Base-by-base conservation (phyloP, 2,329 filamentous ascomycete species). In the Pestalotiopsis fici region DNA sequence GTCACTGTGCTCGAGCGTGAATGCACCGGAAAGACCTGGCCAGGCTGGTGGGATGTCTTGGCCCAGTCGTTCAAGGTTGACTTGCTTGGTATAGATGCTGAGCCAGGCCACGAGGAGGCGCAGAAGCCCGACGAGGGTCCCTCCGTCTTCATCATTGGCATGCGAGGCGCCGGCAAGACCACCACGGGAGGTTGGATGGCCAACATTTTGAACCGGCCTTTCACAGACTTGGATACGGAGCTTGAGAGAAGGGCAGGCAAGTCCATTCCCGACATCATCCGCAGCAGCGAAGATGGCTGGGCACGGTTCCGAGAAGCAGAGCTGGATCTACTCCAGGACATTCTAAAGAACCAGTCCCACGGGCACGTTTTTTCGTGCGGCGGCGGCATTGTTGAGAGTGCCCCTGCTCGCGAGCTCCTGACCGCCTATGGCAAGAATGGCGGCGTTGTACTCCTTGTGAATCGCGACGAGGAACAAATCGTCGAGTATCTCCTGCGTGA, bases 21-120 rank as follows among this genome's bases (percentile, higher is more conserved):
- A 75, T 99, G 96, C 77, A 93, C 94, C 2, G 95, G 93, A 54
- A 99, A 99, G 85, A 99, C 96, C 2, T 99, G 96, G 96, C 96
- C 96, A 0, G 96, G 95, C 11, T 99, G 96, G 94, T 99, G 96
- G 96, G 96, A 99, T 79, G 89, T 91, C 21, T 82, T 98, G 66
- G 90, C 91, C 25, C 89, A 92, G 72, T 87, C 89, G 15, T 99
- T 98, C 83, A 86, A 90, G 39, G 92, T 93, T 31, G 81, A 86
- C 31, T 83, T 98, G n/a, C 87, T 91, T 68, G 96, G 96, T 13
- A 88, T 91, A 43, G 94, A 97, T 72, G 78, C 80, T 6, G 74
- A 75, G 18, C 68, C 70, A 3, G 69, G 77, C 55, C 68, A 74
- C 35, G 77, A 77, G 50, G 75, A 73, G 65, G 68, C 72, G 75